phyloP scores from a whole-genome alignment of 2,329 filamentous ascomycete genomes.

The Monilinia polystroma region DNA sequence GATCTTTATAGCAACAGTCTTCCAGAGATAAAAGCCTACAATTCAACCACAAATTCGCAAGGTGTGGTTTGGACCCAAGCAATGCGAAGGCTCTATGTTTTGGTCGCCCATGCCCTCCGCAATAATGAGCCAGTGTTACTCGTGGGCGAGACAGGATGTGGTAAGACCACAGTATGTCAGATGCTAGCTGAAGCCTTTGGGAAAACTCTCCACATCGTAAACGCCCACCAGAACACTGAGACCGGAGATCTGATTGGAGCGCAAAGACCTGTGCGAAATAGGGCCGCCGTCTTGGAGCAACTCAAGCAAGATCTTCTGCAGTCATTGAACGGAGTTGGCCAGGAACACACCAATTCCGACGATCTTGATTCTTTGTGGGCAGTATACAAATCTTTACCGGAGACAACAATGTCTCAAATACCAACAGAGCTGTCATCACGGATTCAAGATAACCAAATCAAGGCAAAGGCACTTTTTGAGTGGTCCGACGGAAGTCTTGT shows the following conservation, averaged over 20 bases:
- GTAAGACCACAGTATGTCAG: constrained; percentile 96
- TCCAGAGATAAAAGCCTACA: constrained; percentile 54
- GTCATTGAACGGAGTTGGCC: constrained; percentile 44
- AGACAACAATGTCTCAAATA: constrained; percentile 44
- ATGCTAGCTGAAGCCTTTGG: constrained; percentile 78
- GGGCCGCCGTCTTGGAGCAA: constrained; percentile 66
- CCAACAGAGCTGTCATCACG: constrained; percentile 39
- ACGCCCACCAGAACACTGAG: constrained; percentile 97
- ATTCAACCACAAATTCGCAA: constrained; percentile 51
- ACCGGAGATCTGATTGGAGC: constrained; percentile 96
- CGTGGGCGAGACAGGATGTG: constrained; percentile 94
- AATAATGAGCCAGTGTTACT: constrained; percentile 94
- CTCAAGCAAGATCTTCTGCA: constrained; percentile 61
- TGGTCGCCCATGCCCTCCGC: constrained; percentile 81
- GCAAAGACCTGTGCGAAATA: constrained; percentile 86
- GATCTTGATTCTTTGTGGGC: constrained; percentile 56
- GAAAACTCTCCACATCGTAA: constrained; percentile 82
- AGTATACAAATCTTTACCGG: constrained; percentile 48
- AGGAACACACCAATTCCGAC: constrained; percentile 56
- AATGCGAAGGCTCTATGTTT: constrained; percentile 86
- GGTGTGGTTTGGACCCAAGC: constrained; percentile 91
- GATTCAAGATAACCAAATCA: constrained; percentile 52
- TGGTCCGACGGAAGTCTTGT: constrained; percentile 95
- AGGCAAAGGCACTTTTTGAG: constrained; percentile 85
- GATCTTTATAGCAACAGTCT: constrained; percentile 66